Evolutionary conservation across 352 stramenopile species (phyloP).

Genomic region (Globisporangium spinosum): DNA sequence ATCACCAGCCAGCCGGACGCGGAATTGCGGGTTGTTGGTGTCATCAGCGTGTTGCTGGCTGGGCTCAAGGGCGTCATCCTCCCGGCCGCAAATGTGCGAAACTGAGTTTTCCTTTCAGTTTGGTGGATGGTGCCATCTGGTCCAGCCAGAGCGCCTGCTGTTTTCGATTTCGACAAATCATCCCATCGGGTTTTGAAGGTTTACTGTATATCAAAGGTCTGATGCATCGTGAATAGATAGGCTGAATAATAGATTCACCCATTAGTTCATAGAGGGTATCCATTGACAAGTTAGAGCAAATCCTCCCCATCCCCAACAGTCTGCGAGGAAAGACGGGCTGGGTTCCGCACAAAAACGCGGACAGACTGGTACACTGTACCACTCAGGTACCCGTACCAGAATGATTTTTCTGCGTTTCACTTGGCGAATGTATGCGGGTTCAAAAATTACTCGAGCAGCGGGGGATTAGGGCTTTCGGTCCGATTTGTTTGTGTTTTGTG

Average conservation of each 20-base stretch:
- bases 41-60: background rate
- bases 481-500: background rate
- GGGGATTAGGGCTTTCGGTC: too few relatives aligned
- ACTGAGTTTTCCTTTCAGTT: conserved; percentile 2
- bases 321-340: background rate
- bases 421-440: background rate
- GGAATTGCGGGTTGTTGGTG: too few relatives aligned
- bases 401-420: background rate
- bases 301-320: background rate
- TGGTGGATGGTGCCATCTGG: conserved; percentile 4
- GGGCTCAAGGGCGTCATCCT: background rate
- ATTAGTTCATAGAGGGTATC: background rate
- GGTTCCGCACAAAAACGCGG: background rate
- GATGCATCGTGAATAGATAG: too few relatives aligned
- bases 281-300: background rate
- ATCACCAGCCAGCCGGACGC: too few relatives aligned
- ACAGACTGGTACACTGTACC: conserved; percentile 5
- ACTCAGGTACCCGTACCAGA: background rate
- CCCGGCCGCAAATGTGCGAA: background rate
- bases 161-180: background rate
- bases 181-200: background rate
- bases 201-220: background rate
- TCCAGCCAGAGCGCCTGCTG: background rate
- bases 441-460: background rate
- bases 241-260: background rate